Evolutionary conservation across 805 yeast genomes (phyloP).

Genomic region (Hanseniaspora valbyensis): DNA sequence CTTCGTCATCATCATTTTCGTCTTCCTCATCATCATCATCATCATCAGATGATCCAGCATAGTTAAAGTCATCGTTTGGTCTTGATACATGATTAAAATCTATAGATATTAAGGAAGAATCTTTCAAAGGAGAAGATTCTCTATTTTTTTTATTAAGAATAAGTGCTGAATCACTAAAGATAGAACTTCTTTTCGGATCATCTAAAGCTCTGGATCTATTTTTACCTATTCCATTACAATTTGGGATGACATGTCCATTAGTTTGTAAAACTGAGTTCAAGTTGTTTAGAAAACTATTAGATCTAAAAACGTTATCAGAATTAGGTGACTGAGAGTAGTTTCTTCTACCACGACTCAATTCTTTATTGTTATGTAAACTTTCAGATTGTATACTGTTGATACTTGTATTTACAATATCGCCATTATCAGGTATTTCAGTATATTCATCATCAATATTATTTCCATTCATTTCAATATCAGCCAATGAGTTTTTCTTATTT

Average conservation of each 20-base stretch:
- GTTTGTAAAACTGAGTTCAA: constrained; percentile 4
- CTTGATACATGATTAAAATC: not conserved
- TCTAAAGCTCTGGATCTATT: too few species aligned
- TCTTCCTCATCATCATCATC: not conserved
- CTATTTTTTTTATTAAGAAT: not conserved
- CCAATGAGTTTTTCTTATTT: not conserved
- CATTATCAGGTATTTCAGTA: too few species aligned
- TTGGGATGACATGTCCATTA: not conserved
- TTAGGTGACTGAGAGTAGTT: not conserved
- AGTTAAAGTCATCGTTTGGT: not conserved
- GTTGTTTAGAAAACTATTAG: constrained; percentile 1
- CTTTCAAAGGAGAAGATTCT: not conserved
- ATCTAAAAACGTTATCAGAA: not conserved
- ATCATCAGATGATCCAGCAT: not conserved
- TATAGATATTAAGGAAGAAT: not conserved
- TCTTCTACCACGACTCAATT: not conserved
- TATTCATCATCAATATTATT: too few species aligned
- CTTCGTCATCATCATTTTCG: not conserved
- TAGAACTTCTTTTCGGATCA: not conserved
- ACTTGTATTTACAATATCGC: too few species aligned
- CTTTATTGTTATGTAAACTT: too few species aligned
- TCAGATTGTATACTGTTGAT: too few species aligned
- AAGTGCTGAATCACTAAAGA: constrained; percentile 11
- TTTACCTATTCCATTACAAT: not conserved
- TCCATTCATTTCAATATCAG: not conserved